phyloP scores from a whole-genome alignment of 257 asterid species.

The Fraxinus pennsylvanica region DNA sequence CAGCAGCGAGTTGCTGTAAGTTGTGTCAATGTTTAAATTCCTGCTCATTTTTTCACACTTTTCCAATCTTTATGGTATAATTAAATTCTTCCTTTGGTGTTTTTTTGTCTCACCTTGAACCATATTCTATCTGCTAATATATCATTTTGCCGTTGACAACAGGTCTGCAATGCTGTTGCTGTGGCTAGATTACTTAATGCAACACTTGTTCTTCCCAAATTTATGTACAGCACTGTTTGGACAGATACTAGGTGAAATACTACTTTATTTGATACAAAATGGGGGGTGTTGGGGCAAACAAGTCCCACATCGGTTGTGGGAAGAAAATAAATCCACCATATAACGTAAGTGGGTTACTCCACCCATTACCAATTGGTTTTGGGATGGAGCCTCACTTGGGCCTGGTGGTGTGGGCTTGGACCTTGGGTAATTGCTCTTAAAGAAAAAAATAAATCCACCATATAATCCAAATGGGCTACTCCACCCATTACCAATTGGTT shows the following conservation, averaged over 20 bases:
- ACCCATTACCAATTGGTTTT: too few relatives aligned
- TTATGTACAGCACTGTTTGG: constrained; percentile 98
- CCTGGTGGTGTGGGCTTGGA: too few relatives aligned
- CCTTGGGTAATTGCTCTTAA: too few relatives aligned
- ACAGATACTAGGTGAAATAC: constrained; percentile 71
- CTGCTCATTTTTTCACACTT: constrained; percentile 14
- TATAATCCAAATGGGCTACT: too few relatives aligned
- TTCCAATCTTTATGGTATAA: constrained; percentile 4
- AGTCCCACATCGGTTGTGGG: too few relatives aligned
- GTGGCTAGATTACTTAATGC: constrained; percentile 95
- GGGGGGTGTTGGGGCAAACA: not conserved
- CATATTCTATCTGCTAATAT: constrained; percentile 3
- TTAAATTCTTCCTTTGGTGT: not conserved
- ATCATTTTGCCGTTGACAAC: constrained; percentile 29
- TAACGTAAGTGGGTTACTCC: too few relatives aligned
- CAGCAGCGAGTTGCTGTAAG: constrained; percentile 99
- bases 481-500: too few relatives aligned
- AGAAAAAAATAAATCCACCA: too few relatives aligned
- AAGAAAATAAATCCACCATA: too few relatives aligned
- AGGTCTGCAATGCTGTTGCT: constrained; percentile 99
- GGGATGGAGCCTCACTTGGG: too few relatives aligned
- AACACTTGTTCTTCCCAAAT: constrained; percentile 87
- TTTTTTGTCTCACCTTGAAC: not conserved
- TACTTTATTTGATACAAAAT: constrained; percentile 12
- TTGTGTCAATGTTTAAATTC: constrained; percentile 30